A percentile compares a stretch with the other conserved stretches of the same genome.
Conservation (phyloP, 1,284 basidiomycete species). For the Veloboletus limbatus region DNA sequence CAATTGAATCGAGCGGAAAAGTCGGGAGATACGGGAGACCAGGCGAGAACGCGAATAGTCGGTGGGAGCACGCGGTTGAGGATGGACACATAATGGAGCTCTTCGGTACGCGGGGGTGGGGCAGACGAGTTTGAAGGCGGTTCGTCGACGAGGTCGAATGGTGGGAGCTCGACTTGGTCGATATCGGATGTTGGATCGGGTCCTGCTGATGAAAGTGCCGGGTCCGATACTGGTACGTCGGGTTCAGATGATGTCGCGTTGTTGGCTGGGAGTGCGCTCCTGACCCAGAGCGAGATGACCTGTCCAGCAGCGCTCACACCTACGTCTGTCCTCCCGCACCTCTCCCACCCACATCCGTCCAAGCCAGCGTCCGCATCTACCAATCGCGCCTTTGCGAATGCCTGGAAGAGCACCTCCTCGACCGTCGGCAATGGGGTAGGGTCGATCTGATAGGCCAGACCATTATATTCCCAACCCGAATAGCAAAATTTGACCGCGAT, state of each 20-base stretch:
- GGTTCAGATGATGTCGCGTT: not conserved
- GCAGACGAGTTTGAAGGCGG: slow-evolving; percentile 30
- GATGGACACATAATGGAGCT: slow-evolving; percentile 77
- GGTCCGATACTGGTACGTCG: not conserved
- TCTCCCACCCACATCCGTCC: slow-evolving; percentile 86
- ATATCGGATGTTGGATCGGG: not conserved
- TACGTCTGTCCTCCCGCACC: slow-evolving; percentile 92
- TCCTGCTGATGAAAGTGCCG: not conserved
- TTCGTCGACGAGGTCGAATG: slow-evolving; percentile 22
- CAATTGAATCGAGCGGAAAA: slow-evolving; percentile 94
- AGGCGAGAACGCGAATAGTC: slow-evolving; percentile 90
- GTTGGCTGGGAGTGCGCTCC: slow-evolving; percentile 52
- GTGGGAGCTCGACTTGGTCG: slow-evolving; percentile 12
- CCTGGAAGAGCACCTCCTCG: slow-evolving; percentile 84
- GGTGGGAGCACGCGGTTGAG: slow-evolving; percentile 91
- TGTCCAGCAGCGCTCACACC: slow-evolving; percentile 96
- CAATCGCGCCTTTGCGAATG: slow-evolving; percentile 72
- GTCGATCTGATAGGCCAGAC: slow-evolving; percentile 78
- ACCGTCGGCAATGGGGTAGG: slow-evolving; percentile 82
- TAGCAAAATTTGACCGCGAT: slow-evolving; percentile 93
- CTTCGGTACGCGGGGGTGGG: slow-evolving; percentile 36
- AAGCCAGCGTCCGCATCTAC: slow-evolving; percentile 73
- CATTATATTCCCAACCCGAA: slow-evolving; percentile 89
- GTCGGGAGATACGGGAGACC: slow-evolving; percentile 81
- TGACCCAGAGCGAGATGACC: slow-evolving; percentile 89